These are phyloP conservation scores for Collybia sp. DNA, from an alignment of 768 basidiomycete genomes.

Conservation along the genomic window DNA sequence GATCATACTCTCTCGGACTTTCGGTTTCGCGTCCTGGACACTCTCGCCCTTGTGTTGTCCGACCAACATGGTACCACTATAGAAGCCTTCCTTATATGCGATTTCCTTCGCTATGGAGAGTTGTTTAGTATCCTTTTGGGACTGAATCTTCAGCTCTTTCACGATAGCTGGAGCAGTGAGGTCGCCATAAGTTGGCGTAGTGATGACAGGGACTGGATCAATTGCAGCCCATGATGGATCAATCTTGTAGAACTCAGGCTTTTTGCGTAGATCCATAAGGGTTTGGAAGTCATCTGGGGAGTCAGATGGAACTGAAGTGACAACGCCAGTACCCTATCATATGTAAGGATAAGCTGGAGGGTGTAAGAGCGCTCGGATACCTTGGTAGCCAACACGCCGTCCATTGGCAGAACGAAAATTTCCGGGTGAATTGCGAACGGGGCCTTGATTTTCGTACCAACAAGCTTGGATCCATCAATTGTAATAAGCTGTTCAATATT, in stretches of 20 bases:
- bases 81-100: slow-evolving; percentile 98
- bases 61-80: slow-evolving; percentile 85
- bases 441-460: slow-evolving; percentile 89
- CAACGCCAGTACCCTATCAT: slow-evolving; percentile 87
- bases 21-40: slow-evolving; percentile 89
- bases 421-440: slow-evolving; percentile 79
- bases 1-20: slow-evolving; percentile 56
- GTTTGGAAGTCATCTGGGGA: slow-evolving; percentile 96
- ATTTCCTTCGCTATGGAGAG: slow-evolving; percentile 96
- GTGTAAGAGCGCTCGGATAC: slow-evolving; percentile 23
- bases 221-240: slow-evolving; percentile 82
- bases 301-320: slow-evolving; percentile 97
- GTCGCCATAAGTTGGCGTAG: slow-evolving; percentile 90
- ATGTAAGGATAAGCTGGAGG: neutral
- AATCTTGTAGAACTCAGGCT: slow-evolving; percentile 95
- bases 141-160: slow-evolving; percentile 89
- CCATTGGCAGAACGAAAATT: slow-evolving; percentile 98
- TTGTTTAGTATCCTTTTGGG: slow-evolving; percentile 90
- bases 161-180: slow-evolving; percentile 81
- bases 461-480: slow-evolving; percentile 71
- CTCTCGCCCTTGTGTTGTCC: slow-evolving; percentile 87
- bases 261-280: slow-evolving; percentile 88
- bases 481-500: slow-evolving; percentile 70
- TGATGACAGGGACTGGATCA: slow-evolving; percentile 84
- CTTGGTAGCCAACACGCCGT: slow-evolving; percentile 93